A percentile compares a stretch with the other conserved stretches of the same genome.
phyloP scores from a whole-genome alignment of 2,329 filamentous ascomycete genomes.

The Botryotinia narcissicola region DNA sequence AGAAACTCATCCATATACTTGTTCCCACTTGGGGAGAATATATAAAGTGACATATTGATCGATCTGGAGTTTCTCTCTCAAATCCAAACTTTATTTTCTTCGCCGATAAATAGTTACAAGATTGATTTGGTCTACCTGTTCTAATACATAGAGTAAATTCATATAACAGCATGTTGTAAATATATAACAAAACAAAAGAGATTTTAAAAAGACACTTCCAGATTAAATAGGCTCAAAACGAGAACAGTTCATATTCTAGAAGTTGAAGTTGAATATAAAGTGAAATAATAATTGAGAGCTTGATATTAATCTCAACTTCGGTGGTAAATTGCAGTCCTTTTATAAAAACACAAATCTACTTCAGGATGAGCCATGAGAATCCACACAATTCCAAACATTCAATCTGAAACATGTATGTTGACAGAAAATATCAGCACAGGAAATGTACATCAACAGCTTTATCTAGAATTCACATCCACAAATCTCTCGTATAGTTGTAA shows the following conservation, averaged over 20 bases:
- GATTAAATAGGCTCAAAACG: background rate
- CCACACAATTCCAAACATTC: background rate
- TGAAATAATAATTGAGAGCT: background rate
- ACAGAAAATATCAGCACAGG: background rate
- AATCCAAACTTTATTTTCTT: too few species aligned
- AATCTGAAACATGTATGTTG: background rate
- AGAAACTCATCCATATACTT: background rate
- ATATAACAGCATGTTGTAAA: background rate
- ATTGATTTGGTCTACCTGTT: too few species aligned
- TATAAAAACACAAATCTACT: background rate
- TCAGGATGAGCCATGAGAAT: background rate
- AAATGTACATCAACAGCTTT: background rate
- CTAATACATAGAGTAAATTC: too few species aligned
- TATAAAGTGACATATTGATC: background rate
- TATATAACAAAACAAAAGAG: background rate
- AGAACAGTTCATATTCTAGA: background rate
- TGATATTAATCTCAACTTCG: background rate
- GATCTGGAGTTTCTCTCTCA: too few species aligned
- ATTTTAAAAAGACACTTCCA: background rate
- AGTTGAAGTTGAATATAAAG: background rate
- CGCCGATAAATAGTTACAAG: too few species aligned
- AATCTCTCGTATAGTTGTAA: background rate
- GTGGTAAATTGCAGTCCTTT: background rate
- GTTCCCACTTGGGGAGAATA: background rate
- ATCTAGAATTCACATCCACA: background rate